Conservation (phyloP, 257 asterid species). For the Ilex asprella region DNA sequence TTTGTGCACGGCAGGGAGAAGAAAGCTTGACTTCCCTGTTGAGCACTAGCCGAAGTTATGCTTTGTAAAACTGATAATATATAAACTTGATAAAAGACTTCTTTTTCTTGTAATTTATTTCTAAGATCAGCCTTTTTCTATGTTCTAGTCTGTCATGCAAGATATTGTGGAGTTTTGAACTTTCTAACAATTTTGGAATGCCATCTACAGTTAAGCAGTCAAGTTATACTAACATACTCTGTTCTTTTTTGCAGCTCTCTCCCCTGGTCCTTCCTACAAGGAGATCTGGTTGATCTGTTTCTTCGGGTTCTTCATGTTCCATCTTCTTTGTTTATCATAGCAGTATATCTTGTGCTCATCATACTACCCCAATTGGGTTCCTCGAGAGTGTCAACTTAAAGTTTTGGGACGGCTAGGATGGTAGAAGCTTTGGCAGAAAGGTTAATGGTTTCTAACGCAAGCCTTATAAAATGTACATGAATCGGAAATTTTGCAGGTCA, state of each 20-base stretch:
- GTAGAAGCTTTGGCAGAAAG: slow-evolving; percentile 14
- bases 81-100: no score
- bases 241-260: slow-evolving; percentile 26
- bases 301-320: slow-evolving; percentile 24
- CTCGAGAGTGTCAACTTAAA: slow-evolving; percentile 6
- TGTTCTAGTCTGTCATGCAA: no score
- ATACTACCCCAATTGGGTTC: background rate
- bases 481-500: slow-evolving; percentile 29
- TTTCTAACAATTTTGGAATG: no score
- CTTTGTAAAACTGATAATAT: no score
- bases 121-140: no score
- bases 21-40: no score
- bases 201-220: background rate
- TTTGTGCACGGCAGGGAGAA: no score
- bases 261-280: slow-evolving; percentile 18
- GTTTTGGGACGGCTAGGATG: slow-evolving; percentile 18
- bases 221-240: slow-evolving; percentile 10
- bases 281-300: slow-evolving; percentile 24
- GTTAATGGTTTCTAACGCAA: slow-evolving; percentile 16
- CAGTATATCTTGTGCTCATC: slow-evolving; percentile 11
- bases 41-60: no score
- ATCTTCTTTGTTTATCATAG: slow-evolving; percentile 20
- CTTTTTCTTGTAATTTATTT: no score
- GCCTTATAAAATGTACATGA: slow-evolving; percentile 13
- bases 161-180: no score